These are phyloP conservation scores for Warburgia ugandensis DNA, from an alignment of 164 flowering plant species.

Conservation along the genomic window DNA sequence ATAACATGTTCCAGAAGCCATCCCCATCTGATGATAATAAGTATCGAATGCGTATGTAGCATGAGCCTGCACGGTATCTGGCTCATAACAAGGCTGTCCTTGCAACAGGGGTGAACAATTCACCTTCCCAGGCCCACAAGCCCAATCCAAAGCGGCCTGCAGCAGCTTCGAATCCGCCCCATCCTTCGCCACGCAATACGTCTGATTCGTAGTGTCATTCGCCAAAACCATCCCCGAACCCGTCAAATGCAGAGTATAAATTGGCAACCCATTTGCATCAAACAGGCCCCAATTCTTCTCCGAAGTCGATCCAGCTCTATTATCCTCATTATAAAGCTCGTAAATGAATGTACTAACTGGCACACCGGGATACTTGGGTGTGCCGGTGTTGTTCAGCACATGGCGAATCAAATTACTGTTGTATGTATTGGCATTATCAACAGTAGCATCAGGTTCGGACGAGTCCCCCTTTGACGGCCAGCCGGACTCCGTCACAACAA, in stretches of 20 bases:
- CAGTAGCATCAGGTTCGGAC: conserved; percentile 59
- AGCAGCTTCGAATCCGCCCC: conserved; percentile 69
- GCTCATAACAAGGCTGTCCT: conserved; percentile 78
- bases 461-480: conserved; percentile 87
- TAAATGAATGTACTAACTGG: conserved; percentile 79
- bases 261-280: conserved; percentile 56
- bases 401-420: conserved; percentile 78
- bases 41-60: conserved; percentile 79
- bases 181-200: conserved; percentile 61
- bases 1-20: conserved; percentile 62
- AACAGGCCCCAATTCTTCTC: conserved; percentile 95
- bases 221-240: conserved; percentile 75
- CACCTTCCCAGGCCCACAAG: conserved; percentile 92
- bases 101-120: conserved; percentile 67
- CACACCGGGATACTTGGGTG: conserved; percentile 80
- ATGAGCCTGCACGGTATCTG: conserved; percentile 65
- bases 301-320: conserved; percentile 57
- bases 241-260: conserved; percentile 52
- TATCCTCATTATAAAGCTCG: conserved; percentile 87
- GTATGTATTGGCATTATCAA: conserved; percentile 77
- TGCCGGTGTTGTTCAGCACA: conserved; percentile 74
- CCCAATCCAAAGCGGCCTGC: conserved; percentile 92
- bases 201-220: conserved; percentile 83
- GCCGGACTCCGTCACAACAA: conserved; percentile 71
- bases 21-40: conserved; percentile 61